These are phyloP conservation scores for Aspergillus conjunctus DNA, from an alignment of 495 filamentous ascomycete genomes.

Conservation along the genomic window DNA sequence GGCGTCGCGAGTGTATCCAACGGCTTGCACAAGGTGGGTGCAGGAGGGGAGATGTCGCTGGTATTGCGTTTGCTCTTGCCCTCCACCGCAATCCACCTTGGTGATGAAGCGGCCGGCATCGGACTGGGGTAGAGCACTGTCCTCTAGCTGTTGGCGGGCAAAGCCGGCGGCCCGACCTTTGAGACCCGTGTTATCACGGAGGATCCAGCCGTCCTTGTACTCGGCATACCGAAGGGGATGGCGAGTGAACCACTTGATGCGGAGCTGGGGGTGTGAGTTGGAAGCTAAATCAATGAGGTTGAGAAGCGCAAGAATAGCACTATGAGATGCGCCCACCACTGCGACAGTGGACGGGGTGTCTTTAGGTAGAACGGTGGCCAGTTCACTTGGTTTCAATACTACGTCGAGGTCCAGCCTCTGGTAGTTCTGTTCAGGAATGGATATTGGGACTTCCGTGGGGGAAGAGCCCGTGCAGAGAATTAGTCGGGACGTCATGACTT, in stretches of 20 bases:
- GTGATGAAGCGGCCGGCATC: constrained; percentile 51
- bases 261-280: constrained; percentile 52
- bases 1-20: constrained; percentile 55
- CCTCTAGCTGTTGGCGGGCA: constrained; percentile 58
- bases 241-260: constrained; percentile 62
- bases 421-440: constrained; percentile 33
- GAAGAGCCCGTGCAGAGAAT: constrained; percentile 62
- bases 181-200: constrained; percentile 64
- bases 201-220: constrained; percentile 62
- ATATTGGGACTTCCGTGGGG: constrained; percentile 49
- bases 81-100: constrained; percentile 51
- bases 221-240: constrained; percentile 62
- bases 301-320: constrained; percentile 61
- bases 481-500: constrained; percentile 44
- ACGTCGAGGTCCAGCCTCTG: constrained; percentile 55
- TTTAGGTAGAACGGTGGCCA: constrained; percentile 45
- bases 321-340: constrained; percentile 63
- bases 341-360: constrained; percentile 44
- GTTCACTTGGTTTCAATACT: constrained; percentile 55
- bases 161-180: constrained; percentile 63
- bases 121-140: constrained; percentile 47
- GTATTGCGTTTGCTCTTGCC: constrained; percentile 47
- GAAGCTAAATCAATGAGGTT: constrained; percentile 57
- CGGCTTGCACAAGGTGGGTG: constrained; percentile 54
- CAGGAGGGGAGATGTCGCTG: constrained; percentile 48